phyloP scores from a whole-genome alignment of 495 filamentous ascomycete species.

The Neurospora sp. region DNA sequence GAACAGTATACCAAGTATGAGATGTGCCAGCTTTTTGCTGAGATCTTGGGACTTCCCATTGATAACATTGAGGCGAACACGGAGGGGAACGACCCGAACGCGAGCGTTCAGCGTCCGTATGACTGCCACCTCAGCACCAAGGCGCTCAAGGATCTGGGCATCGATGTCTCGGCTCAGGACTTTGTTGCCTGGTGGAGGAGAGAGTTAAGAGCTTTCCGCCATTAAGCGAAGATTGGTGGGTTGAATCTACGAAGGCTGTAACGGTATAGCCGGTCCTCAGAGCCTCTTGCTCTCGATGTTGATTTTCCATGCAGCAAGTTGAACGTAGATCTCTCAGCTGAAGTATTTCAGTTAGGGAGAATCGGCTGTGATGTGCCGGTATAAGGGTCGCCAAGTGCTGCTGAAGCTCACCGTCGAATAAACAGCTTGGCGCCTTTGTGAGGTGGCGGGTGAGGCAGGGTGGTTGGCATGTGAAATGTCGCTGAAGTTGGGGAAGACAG shows the following conservation, averaged over 20 bases:
- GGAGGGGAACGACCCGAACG: conserved; percentile 66
- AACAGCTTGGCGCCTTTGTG: background rate
- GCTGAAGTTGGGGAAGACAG: background rate
- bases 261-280: background rate
- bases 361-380: background rate
- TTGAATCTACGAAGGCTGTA: background rate
- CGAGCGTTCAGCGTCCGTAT: conserved; percentile 69
- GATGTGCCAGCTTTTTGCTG: conserved; percentile 70
- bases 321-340: background rate
- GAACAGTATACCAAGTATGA: conserved; percentile 85
- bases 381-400: background rate
- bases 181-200: conserved; percentile 76
- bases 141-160: conserved; percentile 62
- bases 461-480: background rate
- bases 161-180: conserved; percentile 64
- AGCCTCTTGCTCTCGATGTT: background rate
- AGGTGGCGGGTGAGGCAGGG: background rate
- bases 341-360: background rate
- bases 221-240: conserved; percentile 14
- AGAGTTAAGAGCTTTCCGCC: conserved; percentile 38
- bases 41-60: conserved; percentile 71
- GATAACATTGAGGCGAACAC: conserved; percentile 60
- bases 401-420: background rate
- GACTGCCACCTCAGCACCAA: conserved; percentile 81
- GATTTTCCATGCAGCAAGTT: background rate